phyloP scores from a whole-genome alignment of 2,329 filamentous ascomycete genomes.

The Penicillium polonicum region DNA sequence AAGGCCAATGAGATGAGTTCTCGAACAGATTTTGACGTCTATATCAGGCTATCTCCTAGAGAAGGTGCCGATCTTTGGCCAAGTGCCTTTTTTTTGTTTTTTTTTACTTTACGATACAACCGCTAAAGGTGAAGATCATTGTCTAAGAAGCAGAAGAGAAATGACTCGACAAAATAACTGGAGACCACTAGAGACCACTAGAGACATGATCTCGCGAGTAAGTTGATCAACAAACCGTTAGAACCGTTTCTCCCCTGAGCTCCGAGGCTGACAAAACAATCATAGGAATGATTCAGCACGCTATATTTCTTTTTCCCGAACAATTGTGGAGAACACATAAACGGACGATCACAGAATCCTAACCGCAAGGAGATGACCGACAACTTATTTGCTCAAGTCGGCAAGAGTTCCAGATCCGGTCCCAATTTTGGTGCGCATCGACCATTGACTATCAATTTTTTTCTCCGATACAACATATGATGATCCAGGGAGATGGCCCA shows the following conservation, averaged over 20 bases:
- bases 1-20: neutral
- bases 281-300: neutral
- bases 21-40: neutral
- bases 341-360: slow-evolving; percentile 30
- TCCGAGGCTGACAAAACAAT: slow-evolving; percentile 14
- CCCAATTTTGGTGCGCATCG: slow-evolving; percentile 24
- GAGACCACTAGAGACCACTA: slow-evolving; percentile 6
- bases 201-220: slow-evolving; percentile 4
- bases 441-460: neutral
- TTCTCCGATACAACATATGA: neutral
- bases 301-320: slow-evolving; percentile 1
- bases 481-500: neutral
- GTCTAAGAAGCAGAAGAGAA: neutral
- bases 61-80: neutral
- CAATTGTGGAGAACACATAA: slow-evolving; percentile 21
- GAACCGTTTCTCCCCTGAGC: slow-evolving; percentile 20
- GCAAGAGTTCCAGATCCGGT: slow-evolving; percentile 32
- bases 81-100: neutral
- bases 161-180: neutral
- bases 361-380: slow-evolving; percentile 25
- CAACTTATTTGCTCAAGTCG: slow-evolving; percentile 23
- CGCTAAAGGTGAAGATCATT: neutral
- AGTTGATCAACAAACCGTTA: slow-evolving; percentile 19
- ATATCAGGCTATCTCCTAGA: neutral
- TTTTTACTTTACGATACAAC: neutral